A percentile compares a stretch with the other conserved stretches of the same genome.
Conservation (phyloP, 2,329 filamentous ascomycete genomes). For the Herpotrichia juniperi region DNA sequence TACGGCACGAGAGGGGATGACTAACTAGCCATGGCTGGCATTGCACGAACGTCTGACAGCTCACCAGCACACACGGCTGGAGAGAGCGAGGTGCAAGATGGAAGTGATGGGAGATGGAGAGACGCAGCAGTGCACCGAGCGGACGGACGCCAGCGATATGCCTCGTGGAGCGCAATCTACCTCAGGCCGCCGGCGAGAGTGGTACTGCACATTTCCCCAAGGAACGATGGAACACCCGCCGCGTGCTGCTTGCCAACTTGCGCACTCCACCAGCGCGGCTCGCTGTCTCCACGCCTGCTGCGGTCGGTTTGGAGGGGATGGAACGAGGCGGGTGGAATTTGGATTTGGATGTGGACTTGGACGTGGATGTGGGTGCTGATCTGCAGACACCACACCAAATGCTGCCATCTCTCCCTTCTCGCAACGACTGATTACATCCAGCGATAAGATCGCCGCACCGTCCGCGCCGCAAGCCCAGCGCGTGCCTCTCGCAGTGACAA, state of each 20-base stretch:
- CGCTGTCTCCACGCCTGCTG: background rate
- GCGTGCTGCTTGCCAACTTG: background rate
- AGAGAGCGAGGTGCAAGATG: background rate
- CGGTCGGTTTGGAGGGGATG: background rate
- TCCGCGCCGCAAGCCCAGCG: background rate
- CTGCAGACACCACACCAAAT: background rate
- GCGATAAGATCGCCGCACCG: conserved; percentile 12
- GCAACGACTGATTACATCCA: too few relatives aligned
- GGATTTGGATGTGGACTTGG: background rate
- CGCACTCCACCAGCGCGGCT: background rate
- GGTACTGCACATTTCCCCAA: conserved; percentile 10
- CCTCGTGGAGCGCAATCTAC: conserved; percentile 30
- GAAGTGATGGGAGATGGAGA: background rate
- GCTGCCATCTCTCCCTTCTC: conserved; percentile 1
- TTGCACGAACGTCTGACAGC: background rate
- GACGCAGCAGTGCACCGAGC: background rate
- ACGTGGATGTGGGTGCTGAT: background rate
- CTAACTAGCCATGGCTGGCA: background rate
- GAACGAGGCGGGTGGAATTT: too few relatives aligned
- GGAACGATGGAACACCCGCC: too few relatives aligned
- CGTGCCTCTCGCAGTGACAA: background rate
- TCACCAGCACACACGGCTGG: background rate
- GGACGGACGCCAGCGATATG: conserved; percentile 10
- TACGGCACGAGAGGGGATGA: background rate
- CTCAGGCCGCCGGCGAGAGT: conserved; percentile 24